phyloP scores from a whole-genome alignment of 148 eudicot genomes.

The Talinum fruticosum region DNA sequence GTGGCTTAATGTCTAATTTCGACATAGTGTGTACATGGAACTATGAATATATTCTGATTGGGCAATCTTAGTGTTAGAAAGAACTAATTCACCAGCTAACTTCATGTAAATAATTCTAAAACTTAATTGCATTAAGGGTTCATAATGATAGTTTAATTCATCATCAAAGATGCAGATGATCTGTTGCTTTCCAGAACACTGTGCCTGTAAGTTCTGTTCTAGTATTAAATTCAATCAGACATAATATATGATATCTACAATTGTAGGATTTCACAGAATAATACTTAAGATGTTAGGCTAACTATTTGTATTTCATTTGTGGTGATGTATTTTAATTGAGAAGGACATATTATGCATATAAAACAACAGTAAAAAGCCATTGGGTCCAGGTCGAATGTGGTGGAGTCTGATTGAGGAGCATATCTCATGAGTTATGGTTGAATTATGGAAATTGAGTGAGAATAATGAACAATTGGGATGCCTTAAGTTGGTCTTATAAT shows the following conservation, averaged over 20 bases:
- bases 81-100: background rate
- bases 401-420: background rate
- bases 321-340: background rate
- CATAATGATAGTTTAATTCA: background rate
- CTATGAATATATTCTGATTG: background rate
- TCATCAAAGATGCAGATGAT: background rate
- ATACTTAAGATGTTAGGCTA: background rate
- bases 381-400: background rate
- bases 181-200: background rate
- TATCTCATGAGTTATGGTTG: background rate
- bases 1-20: background rate
- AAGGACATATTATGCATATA: background rate
- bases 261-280: too few relatives aligned
- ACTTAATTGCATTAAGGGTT: background rate
- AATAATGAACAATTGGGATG: too few relatives aligned
- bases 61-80: too few relatives aligned
- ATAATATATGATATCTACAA: too few relatives aligned
- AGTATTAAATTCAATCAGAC: too few relatives aligned
- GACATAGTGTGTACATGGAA: background rate
- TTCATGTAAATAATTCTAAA: background rate
- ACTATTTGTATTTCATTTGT: background rate
- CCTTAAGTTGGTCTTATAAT: too few relatives aligned
- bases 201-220: background rate
- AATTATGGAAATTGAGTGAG: too few relatives aligned
- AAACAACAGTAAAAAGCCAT: background rate